phyloP scores from a whole-genome alignment of 106 monocot genomes.

The Allium sativum region DNA sequence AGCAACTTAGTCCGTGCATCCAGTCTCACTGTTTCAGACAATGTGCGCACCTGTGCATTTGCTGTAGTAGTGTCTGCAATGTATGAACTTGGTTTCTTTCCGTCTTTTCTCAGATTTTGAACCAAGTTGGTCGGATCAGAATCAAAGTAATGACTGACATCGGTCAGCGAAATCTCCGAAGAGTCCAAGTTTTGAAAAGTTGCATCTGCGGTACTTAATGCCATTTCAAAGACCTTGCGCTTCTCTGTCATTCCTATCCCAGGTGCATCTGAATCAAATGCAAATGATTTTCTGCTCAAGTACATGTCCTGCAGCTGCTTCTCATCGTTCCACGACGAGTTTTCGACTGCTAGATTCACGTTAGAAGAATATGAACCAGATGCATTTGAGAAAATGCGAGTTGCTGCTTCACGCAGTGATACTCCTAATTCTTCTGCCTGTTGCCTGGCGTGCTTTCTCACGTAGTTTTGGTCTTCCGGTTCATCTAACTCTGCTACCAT shows the following conservation, averaged over 20 bases:
- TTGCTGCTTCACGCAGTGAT: slow-evolving; percentile 47
- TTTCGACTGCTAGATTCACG: slow-evolving; percentile 63
- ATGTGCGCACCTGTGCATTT: slow-evolving; percentile 56
- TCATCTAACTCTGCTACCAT: slow-evolving; percentile 68
- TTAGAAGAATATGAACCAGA: slow-evolving; percentile 78
- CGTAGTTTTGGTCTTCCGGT: slow-evolving; percentile 50
- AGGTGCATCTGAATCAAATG: slow-evolving; percentile 64
- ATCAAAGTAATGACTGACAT: slow-evolving; percentile 81
- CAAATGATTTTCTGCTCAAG: slow-evolving; percentile 64
- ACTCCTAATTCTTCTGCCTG: slow-evolving; percentile 47
- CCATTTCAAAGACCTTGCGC: slow-evolving; percentile 55
- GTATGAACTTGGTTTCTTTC: slow-evolving; percentile 48
- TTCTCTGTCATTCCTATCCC: slow-evolving; percentile 54
- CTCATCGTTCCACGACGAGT: slow-evolving; percentile 80
- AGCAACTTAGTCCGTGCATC: slow-evolving; percentile 67
- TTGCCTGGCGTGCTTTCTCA: slow-evolving; percentile 50
- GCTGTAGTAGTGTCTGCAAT: slow-evolving; percentile 70
- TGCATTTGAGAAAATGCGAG: slow-evolving; percentile 63
- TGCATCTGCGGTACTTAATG: slow-evolving; percentile 59
- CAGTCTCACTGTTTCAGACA: slow-evolving; percentile 60
- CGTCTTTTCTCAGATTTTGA: slow-evolving; percentile 40
- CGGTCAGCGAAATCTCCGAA: slow-evolving; percentile 60
- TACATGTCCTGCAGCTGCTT: slow-evolving; percentile 78
- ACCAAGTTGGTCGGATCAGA: slow-evolving; percentile 72
- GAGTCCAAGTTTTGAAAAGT: slow-evolving; percentile 80